Evolutionary conservation across 305 asterid species (phyloP), one percentile per base, ranked within the genome.

Genomic region (Rubia occidens): DNA sequence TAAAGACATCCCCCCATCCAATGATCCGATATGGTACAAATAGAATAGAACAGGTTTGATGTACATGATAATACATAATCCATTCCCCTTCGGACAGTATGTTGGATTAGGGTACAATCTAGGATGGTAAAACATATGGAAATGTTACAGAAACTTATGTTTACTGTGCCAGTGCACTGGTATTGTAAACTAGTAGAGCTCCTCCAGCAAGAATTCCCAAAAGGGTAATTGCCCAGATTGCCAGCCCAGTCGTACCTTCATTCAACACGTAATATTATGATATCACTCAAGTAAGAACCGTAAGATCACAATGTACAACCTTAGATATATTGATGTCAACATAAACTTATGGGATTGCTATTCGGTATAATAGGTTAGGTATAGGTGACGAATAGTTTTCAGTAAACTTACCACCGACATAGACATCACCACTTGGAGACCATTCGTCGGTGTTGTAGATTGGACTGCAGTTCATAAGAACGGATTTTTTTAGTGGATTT

Each of bases 111-210:
- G 56, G 21, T 59, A 66, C 65, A 75, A 45, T 40, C 54, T 67
- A 61, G 59, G 55, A 61, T 15, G 13, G 43, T 20, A 68, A 5
- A 21, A 15, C 56, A 17, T 37, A 35, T 1, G 21, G 73, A 69
- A 51, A 51, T 15, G 15, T 49, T 66, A 53, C 55, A 42, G 53
- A 11, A 47, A 35, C 51, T 67, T 6, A 35, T n/a, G 69, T 74
- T 74, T 79, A 90, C 87, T 89, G 96, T 26, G 79, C 82, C 89
- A 94, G 79, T 67, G 99, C 96, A 84, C 99, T 90, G 65, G 97
- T 94, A 95, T 80, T 90, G 96, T 84, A 90, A 62, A 94, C 97
- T 29, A 90, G 97, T 67, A 94, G 96, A 11, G 93, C 96, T 17
- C 96, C 99, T 65, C 95, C 99, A 32, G 90, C 93, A 14, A 94